Evolutionary conservation across 805 yeast species (phyloP), one percentile per base, ranked within the genome.

Genomic region (Schizosaccharomyces octosporus): DNA sequence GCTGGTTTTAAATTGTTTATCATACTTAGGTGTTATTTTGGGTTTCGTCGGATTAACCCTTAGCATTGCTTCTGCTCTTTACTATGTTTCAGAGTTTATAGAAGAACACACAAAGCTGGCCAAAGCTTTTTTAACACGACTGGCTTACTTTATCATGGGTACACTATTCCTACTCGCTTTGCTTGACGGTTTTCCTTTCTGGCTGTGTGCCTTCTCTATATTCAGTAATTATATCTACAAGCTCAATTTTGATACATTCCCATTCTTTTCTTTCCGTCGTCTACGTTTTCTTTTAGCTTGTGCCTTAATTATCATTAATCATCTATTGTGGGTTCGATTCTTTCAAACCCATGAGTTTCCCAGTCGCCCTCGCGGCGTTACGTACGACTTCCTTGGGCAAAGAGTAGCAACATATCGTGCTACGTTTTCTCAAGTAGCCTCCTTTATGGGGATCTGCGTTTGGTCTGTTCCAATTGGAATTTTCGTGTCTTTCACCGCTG

Each of bases 401-500:
- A n/a, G 29, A n/a, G 21, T 43, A n/a, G 15, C 15, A 6, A 48
- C 55, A n/a, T 48, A n/a, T 4, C 55, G 55, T 19, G 55, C 55
- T 5, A 19, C 84, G 13, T 90, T 90, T 68, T 76, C 88, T 0
- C 95, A 93, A 69, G 86, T 93, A 3, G 86, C 96, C n/a, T 84
- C 96, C 2, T 93, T 93, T 71, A 89, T 93, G 69, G 98, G 96
- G 0, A 72, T 93, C 54, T 83, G 93, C 67, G 82, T 93, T 21
- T 93, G 98, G 98, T 77, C 90, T 63, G 79, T 93, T 36, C 98
- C 98, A 42, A 87, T 93, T 70, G 83, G 95, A 3, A 75, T 93
- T 62, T 90, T 93, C 71, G 90, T 93, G 19, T 84, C 95, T 39
- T 75, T 93, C 63, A 85, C 94, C 69, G 97, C 97, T 0, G 85